phyloP scores from a whole-genome alignment of 495 filamentous ascomycete species.

The Delitschia confertaspora region DNA sequence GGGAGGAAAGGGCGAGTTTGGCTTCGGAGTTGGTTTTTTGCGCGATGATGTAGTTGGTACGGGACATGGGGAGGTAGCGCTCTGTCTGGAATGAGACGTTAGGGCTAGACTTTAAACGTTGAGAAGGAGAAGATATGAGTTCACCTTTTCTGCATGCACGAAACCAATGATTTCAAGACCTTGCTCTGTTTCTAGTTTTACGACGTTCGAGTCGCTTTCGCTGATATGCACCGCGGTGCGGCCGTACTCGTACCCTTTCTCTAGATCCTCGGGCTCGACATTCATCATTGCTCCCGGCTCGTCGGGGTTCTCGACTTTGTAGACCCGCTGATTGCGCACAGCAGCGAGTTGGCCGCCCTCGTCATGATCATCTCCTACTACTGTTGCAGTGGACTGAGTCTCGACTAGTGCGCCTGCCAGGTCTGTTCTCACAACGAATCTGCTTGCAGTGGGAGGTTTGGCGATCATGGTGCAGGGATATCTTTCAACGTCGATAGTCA shows the following conservation, averaged over 20 bases:
- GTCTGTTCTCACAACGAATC: conserved; percentile 52
- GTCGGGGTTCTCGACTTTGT: conserved; percentile 66
- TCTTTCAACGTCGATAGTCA: conserved; percentile 80
- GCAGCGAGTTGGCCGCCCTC: conserved; percentile 45
- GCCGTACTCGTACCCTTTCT: conserved; percentile 91
- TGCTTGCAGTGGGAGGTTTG: conserved; percentile 61
- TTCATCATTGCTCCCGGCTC: conserved; percentile 75
- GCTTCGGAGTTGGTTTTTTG: conserved; percentile 66
- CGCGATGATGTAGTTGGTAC: conserved; percentile 62
- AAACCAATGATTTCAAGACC: conserved; percentile 81
- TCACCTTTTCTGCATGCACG: conserved; percentile 62
- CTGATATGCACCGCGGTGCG: conserved; percentile 83
- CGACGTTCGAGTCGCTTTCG: conserved; percentile 72
- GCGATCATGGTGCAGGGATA: conserved; percentile 78
- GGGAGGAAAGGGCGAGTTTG: conserved; percentile 71
- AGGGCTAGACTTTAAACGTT: conserved; percentile 22
- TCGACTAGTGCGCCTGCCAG: conserved; percentile 38
- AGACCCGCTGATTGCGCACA: conserved; percentile 65
- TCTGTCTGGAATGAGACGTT: conserved; percentile 53
- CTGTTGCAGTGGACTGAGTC: conserved; percentile 43
- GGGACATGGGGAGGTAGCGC: conserved; percentile 76
- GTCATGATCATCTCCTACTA: conserved; percentile 41
- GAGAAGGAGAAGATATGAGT: too few species aligned
- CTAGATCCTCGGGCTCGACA: conserved; percentile 73
- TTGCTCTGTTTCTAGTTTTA: conserved; percentile 65